Evolutionary conservation across 2,329 filamentous ascomycete genomes (phyloP).

Genomic region (Ceratocystis cubensis): DNA sequence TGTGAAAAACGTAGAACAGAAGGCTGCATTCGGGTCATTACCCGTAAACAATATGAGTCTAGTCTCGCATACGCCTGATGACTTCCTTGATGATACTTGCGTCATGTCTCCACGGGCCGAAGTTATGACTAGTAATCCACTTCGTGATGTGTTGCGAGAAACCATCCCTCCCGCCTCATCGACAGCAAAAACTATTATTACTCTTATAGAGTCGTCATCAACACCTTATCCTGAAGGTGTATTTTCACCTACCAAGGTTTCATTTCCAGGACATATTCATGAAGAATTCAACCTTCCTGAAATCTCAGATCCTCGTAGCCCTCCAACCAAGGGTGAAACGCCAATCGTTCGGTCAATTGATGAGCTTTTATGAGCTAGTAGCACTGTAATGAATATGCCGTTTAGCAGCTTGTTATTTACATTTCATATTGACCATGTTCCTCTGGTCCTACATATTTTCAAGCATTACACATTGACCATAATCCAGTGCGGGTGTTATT

Average conservation of each 20-base stretch:
- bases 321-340: constrained; percentile 58
- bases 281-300: constrained; percentile 39
- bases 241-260: constrained; percentile 41
- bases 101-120: constrained; percentile 60
- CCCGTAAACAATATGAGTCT: background rate
- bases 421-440: no score
- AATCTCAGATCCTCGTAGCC: constrained; percentile 56
- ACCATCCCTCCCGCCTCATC: background rate
- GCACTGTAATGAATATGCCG: background rate
- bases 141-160: constrained; percentile 33
- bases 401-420: background rate
- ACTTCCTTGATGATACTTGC: constrained; percentile 37
- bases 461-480: no score
- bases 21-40: background rate
- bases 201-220: constrained; percentile 40
- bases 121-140: constrained; percentile 58
- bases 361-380: constrained; percentile 42
- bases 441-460: no score
- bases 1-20: background rate
- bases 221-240: constrained; percentile 38
- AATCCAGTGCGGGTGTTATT: no score
- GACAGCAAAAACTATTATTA: constrained; percentile 33
- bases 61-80: constrained; percentile 11
- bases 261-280: constrained; percentile 44
- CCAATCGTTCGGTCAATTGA: constrained; percentile 69